Evolutionary conservation across 2,329 filamentous ascomycete species (phyloP), one percentile per base, ranked within the genome.

Genomic region (Colletotrichum sidae): DNA sequence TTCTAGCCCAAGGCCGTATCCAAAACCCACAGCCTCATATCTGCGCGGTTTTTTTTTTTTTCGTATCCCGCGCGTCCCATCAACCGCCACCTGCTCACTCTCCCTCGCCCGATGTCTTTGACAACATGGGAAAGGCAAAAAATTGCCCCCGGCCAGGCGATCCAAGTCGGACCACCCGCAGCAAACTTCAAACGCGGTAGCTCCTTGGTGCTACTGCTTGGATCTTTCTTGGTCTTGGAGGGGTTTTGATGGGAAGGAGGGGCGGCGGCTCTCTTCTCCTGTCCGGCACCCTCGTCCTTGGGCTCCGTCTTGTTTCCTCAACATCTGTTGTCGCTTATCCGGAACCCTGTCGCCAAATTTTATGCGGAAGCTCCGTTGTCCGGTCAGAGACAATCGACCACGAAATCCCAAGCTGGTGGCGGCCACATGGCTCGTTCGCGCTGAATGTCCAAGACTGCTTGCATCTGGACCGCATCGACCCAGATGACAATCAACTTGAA

Each of bases 121-220:
- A 17, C 10, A 34, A 10, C 42, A 9, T 51, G 8, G 17, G 38
- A 39, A 34, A 56, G 35, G 37, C 39, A 55, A 47, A 46, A 46
- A n/a, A 2, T 25, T 6, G 44, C 13, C 12, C 45, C 58, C 52
- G 62, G 46, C 46, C 52, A 45, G 62, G 35, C 46, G 46, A 44
- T 41, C 52, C 58, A 56, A 42, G 58, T 35, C 57, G 62, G 45
- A 35, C 44, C 41, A 56, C 15, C 39, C 58, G 57, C 52, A 51
- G 52, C 52, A 49, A 56, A 55, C 57, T 38, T 61, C 57, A 65
- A 62, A 65, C 62, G 49, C 58, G 45, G 58, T 46, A 17, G 53
- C 42, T 41, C 52, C 62, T 37, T 55, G 52, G n/a, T 42, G 37
- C 41, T 8, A 47, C 13, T 47, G 37, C 25, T 25, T 4, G 25